Evolutionary conservation across 2,329 filamentous ascomycete genomes (phyloP).

Genomic region (Lasiodiplodia gonubiensis): DNA sequence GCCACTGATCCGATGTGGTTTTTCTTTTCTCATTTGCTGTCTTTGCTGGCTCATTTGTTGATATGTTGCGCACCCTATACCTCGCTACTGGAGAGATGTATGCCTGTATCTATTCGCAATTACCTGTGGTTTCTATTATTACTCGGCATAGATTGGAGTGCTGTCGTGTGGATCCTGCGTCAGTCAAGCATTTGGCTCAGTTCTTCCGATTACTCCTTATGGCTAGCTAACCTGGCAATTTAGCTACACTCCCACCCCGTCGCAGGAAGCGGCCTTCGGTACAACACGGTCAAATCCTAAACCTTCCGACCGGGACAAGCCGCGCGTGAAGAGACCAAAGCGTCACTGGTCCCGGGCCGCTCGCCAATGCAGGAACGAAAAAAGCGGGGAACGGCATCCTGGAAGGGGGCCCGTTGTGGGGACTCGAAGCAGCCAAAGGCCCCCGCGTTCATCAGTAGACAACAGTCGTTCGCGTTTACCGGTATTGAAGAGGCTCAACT

Average conservation of each 20-base stretch:
- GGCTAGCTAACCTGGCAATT: background rate
- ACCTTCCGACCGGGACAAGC: background rate
- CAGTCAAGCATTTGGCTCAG: background rate
- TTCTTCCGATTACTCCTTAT: background rate
- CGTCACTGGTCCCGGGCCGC: background rate
- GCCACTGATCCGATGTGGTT: background rate
- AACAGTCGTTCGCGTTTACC: background rate
- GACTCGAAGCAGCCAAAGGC: constrained; percentile 9
- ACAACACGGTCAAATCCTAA: background rate
- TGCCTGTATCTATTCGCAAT: constrained; percentile 5
- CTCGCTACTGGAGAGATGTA: background rate
- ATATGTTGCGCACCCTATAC: constrained; percentile 12
- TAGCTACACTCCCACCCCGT: background rate
- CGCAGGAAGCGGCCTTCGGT: background rate
- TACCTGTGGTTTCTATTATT: background rate
- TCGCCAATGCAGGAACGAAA: constrained; percentile 16
- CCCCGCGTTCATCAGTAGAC: constrained; percentile 1
- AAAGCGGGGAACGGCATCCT: constrained; percentile 13
- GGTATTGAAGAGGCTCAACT: background rate
- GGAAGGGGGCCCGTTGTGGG: constrained; percentile 12
- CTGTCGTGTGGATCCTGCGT: background rate
- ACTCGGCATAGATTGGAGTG: background rate
- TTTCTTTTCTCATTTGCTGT: background rate
- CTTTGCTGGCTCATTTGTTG: constrained; percentile 2
- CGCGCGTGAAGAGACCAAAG: background rate